Percentiles rank a stretch among this genome's conserved stretches.
These are phyloP conservation scores for Aspergillaceae sp. DNA, from an alignment of 2,329 filamentous ascomycete genomes.

Conservation along the genomic window DNA sequence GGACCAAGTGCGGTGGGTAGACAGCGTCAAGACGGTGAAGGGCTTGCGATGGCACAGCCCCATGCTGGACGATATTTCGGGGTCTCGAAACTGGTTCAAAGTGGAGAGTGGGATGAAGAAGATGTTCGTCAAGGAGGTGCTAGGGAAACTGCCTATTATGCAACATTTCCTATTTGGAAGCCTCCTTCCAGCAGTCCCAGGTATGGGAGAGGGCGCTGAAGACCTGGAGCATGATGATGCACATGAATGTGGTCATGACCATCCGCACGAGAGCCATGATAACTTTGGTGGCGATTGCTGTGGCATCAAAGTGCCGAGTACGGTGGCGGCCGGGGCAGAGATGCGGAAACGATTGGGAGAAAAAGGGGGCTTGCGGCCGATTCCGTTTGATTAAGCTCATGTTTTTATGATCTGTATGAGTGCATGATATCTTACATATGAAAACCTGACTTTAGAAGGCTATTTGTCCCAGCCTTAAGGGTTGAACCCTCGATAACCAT, in stretches of 20 bases:
- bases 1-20: conserved; percentile 87
- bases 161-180: conserved; percentile 95
- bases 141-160: conserved; percentile 93
- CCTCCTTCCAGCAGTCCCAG: conserved; percentile 67
- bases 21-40: conserved; percentile 91
- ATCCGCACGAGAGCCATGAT: conserved; percentile 56
- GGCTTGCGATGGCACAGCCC: conserved; percentile 93
- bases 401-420: background rate
- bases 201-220: conserved; percentile 53
- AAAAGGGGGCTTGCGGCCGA: conserved; percentile 51
- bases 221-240: conserved; percentile 48
- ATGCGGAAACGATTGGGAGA: conserved; percentile 65
- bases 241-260: conserved; percentile 52
- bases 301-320: conserved; percentile 93
- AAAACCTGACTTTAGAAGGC: background rate
- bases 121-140: conserved; percentile 91
- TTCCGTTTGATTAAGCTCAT: conserved; percentile 37
- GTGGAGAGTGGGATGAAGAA: conserved; percentile 90
- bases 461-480: no score
- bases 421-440: background rate
- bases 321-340: conserved; percentile 81
- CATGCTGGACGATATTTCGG: conserved; percentile 96
- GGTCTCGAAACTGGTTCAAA: conserved; percentile 82
- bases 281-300: conserved; percentile 88
- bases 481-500: background rate